Evolutionary conservation across 805 yeast species (phyloP).

Genomic region (Hanseniaspora pseudoguilliermondii): DNA sequence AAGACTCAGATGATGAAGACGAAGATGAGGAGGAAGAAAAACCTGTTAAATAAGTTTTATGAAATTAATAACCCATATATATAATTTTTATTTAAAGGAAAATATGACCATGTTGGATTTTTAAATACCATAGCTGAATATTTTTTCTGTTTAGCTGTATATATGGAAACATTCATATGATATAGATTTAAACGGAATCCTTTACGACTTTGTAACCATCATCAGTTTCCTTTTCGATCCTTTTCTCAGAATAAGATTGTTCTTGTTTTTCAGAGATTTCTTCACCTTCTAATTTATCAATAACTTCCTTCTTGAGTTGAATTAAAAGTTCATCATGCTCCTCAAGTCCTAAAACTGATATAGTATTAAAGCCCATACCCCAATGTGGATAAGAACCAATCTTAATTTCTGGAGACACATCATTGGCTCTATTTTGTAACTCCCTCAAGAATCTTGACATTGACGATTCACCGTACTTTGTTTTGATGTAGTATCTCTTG

Average conservation of each 20-base stretch:
- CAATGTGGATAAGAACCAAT: constrained; percentile 81
- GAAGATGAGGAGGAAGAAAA: constrained; percentile 17
- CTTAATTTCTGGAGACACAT: constrained; percentile 35
- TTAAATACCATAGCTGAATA: too few relatives aligned
- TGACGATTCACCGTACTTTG: constrained; percentile 47
- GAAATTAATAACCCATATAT: neutral
- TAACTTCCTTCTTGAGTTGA: constrained; percentile 35
- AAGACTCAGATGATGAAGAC: constrained; percentile 79
- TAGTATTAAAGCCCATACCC: constrained; percentile 48
- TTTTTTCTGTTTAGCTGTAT: too few relatives aligned
- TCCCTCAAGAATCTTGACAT: constrained; percentile 51
- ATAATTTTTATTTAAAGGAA: neutral
- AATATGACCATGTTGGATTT: neutral
- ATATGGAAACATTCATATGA: too few relatives aligned
- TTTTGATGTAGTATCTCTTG: constrained; percentile 47
- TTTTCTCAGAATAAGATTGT: constrained; percentile 23
- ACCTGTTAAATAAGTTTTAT: neutral
- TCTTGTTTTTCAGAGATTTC: constrained; percentile 52
- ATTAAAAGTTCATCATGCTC: constrained; percentile 30
- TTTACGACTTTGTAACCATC: constrained; percentile 10
- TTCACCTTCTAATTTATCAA: constrained; percentile 39
- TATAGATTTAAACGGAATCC: neutral
- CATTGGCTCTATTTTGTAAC: constrained; percentile 35
- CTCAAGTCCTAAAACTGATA: constrained; percentile 56
- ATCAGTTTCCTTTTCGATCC: constrained; percentile 12